A percentile compares a stretch with the other conserved stretches of the same genome.
phyloP scores from a whole-genome alignment of 1,284 basidiomycete genomes.

The Tilletia indica region DNA sequence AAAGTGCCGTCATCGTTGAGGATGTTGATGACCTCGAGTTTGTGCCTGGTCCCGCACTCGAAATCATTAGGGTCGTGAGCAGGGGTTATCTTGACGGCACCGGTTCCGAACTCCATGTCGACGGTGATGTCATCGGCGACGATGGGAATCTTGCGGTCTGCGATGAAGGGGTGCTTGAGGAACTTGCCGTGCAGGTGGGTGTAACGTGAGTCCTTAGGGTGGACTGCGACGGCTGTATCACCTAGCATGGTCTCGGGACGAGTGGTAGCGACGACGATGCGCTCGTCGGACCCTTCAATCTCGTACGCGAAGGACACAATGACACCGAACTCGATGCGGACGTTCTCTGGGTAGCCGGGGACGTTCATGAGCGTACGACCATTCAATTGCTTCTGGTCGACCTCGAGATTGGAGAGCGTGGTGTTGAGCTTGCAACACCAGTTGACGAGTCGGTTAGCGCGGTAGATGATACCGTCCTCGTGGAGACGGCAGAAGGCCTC shows the following conservation, averaged over 20 bases:
- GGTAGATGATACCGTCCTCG: conserved; percentile 91
- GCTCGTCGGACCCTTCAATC: conserved; percentile 82
- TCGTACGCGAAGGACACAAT: conserved; percentile 93
- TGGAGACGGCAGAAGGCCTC: conserved; percentile 89
- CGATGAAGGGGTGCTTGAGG: conserved; percentile 83
- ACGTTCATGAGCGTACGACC: conserved; percentile 85
- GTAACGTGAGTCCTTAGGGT: conserved; percentile 91
- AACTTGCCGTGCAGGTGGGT: conserved; percentile 94
- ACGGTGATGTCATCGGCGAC: conserved; percentile 80
- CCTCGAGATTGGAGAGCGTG: conserved; percentile 93
- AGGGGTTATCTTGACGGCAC: conserved; percentile 99
- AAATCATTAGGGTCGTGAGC: conserved; percentile 98
- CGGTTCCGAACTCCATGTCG: conserved; percentile 95
- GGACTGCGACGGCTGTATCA: conserved; percentile 94
- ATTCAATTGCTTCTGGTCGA: conserved; percentile 87
- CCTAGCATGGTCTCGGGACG: conserved; percentile 99
- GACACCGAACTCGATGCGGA: conserved; percentile 95
- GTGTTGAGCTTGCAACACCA: conserved; percentile 98
- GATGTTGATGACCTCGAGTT: conserved; percentile 90
- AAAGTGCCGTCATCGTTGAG: conserved; percentile 96
- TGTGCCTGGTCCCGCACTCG: conserved; percentile 84
- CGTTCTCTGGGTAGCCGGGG: conserved; percentile 89
- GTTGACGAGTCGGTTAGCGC: conserved; percentile 94
- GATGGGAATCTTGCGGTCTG: conserved; percentile 79
- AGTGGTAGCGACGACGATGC: conserved; percentile 90